Conservation (phyloP, 2,329 filamentous ascomycete genomes). For the Madurella fahalii region DNA sequence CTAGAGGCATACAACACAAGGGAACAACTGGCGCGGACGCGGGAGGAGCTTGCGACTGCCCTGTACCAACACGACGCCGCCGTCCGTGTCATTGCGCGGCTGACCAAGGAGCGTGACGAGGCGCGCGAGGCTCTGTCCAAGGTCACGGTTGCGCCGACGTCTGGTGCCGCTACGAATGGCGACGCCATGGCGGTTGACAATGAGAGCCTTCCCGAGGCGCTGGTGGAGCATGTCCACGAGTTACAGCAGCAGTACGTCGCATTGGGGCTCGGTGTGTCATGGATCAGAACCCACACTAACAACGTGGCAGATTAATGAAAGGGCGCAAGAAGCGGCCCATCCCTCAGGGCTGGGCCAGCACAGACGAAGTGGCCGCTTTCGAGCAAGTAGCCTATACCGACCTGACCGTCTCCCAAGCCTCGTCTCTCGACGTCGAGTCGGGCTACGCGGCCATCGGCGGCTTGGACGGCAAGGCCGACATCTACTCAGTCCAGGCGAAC, state of each 20-base stretch:
- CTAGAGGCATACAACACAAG: slow-evolving; percentile 88
- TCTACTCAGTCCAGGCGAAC: slow-evolving; percentile 70
- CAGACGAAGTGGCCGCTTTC: slow-evolving; percentile 61
- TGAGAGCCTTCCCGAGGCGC: slow-evolving; percentile 66
- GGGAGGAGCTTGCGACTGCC: slow-evolving; percentile 89
- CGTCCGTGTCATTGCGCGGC: slow-evolving; percentile 85
- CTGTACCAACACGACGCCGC: slow-evolving; percentile 97
- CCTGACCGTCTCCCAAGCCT: slow-evolving; percentile 45
- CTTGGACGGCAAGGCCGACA: slow-evolving; percentile 65
- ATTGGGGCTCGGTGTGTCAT: no score
- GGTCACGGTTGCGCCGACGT: slow-evolving; percentile 66
- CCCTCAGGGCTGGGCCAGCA: slow-evolving; percentile 78
- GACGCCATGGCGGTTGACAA: slow-evolving; percentile 94
- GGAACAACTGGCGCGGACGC: slow-evolving; percentile 82
- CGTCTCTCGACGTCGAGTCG: slow-evolving; percentile 49
- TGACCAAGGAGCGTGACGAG: slow-evolving; percentile 90
- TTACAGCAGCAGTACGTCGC: slow-evolving; percentile 70
- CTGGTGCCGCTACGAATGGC: slow-evolving; percentile 50
- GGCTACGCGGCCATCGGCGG: slow-evolving; percentile 71
- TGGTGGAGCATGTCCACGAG: slow-evolving; percentile 71
- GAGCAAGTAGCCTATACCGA: slow-evolving; percentile 43
- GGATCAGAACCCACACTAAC: slow-evolving; percentile 11
- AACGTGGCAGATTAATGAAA: slow-evolving; percentile 65
- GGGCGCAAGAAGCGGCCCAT: slow-evolving; percentile 84
- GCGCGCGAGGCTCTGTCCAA: slow-evolving; percentile 84